Evolutionary conservation across 192 early-diverging fungal genomes (phyloP).

Genomic region (Geosiphon pyriformis): DNA sequence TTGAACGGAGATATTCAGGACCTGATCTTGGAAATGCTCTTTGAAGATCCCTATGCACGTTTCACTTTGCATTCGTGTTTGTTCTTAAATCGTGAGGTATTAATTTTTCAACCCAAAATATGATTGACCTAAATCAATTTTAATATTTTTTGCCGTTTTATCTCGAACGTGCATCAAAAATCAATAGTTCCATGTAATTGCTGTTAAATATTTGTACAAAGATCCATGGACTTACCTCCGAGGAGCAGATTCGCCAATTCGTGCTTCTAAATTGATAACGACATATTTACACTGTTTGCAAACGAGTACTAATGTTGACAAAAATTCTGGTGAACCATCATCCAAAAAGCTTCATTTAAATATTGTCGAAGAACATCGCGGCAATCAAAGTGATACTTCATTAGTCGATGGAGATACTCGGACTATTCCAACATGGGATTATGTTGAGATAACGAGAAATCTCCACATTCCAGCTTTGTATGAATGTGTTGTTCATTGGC

Average conservation of each 20-base stretch:
- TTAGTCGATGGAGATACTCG: neutral
- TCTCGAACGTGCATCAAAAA: too few species aligned
- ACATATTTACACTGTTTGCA: slow-evolving; percentile 10
- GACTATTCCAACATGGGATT: slow-evolving; percentile 2
- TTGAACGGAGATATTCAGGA: neutral
- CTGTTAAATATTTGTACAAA: slow-evolving; percentile 1
- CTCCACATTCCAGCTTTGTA: slow-evolving; percentile 17
- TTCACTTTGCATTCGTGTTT: neutral
- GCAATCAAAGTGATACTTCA: neutral
- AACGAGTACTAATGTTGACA: neutral
- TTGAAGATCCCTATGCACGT: neutral
- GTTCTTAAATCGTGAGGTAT: neutral
- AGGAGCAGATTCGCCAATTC: neutral
- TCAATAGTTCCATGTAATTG: neutral
- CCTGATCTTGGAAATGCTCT: neutral
- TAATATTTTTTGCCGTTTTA: neutral
- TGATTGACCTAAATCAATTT: neutral
- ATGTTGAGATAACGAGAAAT: slow-evolving; percentile 1
- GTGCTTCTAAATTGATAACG: slow-evolving; percentile 13
- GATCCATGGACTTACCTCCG: slow-evolving; percentile 16
- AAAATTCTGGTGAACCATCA: neutral
- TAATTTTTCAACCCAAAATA: neutral
- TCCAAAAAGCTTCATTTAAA: neutral
- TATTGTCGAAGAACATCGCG: neutral
- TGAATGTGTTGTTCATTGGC: slow-evolving; percentile 10